phyloP scores from a whole-genome alignment of 2,329 filamentous ascomycete species.

The Colletotrichum kahawae region DNA sequence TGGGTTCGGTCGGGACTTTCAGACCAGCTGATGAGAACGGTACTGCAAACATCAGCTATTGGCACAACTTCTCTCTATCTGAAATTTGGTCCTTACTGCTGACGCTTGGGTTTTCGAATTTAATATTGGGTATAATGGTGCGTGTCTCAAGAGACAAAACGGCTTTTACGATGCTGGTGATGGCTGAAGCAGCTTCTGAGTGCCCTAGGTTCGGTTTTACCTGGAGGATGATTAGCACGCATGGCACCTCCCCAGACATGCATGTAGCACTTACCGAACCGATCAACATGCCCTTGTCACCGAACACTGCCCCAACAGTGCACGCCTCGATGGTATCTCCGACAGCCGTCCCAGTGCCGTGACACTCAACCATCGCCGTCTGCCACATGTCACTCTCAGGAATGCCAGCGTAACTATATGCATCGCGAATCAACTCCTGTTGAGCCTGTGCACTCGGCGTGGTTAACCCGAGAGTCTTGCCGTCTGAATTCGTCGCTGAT shows the following conservation, averaged over 20 bases:
- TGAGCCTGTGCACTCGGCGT: conserved; percentile 37
- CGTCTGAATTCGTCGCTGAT: conserved; percentile 38
- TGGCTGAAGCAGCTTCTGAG: conserved; percentile 36
- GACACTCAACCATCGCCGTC: conserved; percentile 40
- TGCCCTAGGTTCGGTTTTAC: conserved; percentile 46
- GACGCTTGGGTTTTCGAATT: conserved; percentile 17
- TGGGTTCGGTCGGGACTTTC: conserved; percentile 28
- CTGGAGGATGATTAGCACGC: conserved; percentile 24
- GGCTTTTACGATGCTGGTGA: conserved; percentile 35
- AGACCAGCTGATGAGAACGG: conserved; percentile 27
- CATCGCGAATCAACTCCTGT: conserved; percentile 27
- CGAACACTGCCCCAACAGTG: conserved; percentile 38
- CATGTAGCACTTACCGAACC: conserved; percentile 24
- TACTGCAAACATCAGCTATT: background rate
- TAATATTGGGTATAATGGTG: conserved; percentile 22
- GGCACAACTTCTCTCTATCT: background rate
- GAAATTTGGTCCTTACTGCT: background rate
- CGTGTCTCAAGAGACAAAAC: conserved; percentile 27
- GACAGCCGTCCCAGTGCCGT: conserved; percentile 43
- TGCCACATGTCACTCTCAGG: conserved; percentile 23
- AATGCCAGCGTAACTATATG: conserved; percentile 28
- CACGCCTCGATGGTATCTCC: conserved; percentile 45
- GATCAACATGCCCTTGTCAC: conserved; percentile 28
- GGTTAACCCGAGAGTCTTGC: conserved; percentile 38
- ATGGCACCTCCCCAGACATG: rapidly evolving